Evolutionary conservation across 768 basidiomycete species (phyloP).

Genomic region (Kwoniella europaea): DNA sequence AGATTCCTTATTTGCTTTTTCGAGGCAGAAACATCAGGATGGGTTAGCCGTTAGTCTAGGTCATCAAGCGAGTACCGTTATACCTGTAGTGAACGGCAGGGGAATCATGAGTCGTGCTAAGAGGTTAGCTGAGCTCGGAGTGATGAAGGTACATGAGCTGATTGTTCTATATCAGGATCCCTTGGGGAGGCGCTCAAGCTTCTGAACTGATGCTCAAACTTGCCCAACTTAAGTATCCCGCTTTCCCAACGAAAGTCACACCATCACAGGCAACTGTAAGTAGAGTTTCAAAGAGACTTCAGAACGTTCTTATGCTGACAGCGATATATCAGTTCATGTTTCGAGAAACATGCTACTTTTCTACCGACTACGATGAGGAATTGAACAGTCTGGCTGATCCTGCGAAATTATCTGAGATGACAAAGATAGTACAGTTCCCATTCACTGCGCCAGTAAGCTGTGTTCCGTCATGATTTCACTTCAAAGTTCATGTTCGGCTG

Average conservation of each 20-base stretch:
- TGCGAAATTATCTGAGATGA: constrained; percentile 66
- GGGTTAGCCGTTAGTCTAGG: constrained; percentile 91
- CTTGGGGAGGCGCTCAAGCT: constrained; percentile 89
- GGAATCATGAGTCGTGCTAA: constrained; percentile 85
- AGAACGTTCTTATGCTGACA: not conserved
- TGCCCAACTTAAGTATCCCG: constrained; percentile 92
- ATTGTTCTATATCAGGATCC: constrained; percentile 66
- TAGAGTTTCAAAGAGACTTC: too few species aligned
- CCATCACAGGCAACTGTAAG: constrained; percentile 74
- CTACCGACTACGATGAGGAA: constrained; percentile 72
- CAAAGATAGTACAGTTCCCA: constrained; percentile 86
- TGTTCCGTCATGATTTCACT: too few species aligned
- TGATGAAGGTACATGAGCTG: not conserved
- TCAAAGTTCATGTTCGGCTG: not conserved
- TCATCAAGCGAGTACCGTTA: constrained; percentile 84
- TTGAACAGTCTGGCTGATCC: constrained; percentile 75
- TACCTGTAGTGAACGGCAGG: constrained; percentile 81
- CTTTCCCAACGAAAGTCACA: constrained; percentile 84
- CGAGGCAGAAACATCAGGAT: constrained; percentile 72
- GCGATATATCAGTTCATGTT: constrained; percentile 77
- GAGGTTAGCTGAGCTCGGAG: constrained; percentile 63
- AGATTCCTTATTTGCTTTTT: constrained; percentile 91
- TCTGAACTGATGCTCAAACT: constrained; percentile 91
- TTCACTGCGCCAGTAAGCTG: constrained; percentile 63
- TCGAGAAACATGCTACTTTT: constrained; percentile 81